phyloP scores from a whole-genome alignment of 2,329 filamentous ascomycete species.

The Aspergillus vadensis region DNA sequence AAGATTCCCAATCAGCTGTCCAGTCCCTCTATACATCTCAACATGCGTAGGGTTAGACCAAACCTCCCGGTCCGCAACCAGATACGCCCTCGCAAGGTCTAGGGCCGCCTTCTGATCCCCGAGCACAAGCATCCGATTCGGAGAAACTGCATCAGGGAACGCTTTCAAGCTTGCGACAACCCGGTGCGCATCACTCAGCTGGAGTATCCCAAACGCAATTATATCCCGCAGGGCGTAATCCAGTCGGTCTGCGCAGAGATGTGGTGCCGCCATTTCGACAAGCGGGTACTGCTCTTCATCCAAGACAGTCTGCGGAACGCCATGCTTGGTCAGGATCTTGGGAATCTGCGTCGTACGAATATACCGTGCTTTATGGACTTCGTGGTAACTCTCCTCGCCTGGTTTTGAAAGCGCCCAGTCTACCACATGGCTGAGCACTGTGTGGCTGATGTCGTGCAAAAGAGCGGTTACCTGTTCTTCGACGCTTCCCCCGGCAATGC shows the following conservation, averaged over 20 bases:
- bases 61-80: conserved; percentile 38
- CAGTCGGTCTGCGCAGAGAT: conserved; percentile 45
- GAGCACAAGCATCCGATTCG: conserved; percentile 36
- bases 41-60: conserved; percentile 44
- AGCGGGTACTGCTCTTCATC: conserved; percentile 43
- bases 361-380: conserved; percentile 44
- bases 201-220: conserved; percentile 36
- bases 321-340: conserved; percentile 35
- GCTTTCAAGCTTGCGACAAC: conserved; percentile 33
- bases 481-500: conserved; percentile 36
- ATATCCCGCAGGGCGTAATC: conserved; percentile 45
- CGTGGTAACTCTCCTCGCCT: conserved; percentile 43
- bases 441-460: conserved; percentile 46
- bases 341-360: conserved; percentile 38
- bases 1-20: conserved; percentile 35
- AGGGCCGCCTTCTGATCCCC: conserved; percentile 33
- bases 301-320: conserved; percentile 33
- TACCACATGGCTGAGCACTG: conserved; percentile 45
- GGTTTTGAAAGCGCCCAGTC: conserved; percentile 42
- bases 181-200: conserved; percentile 29
- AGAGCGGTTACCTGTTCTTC: conserved; percentile 44
- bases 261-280: conserved; percentile 42
- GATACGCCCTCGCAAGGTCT: conserved; percentile 36
- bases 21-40: conserved; percentile 38
- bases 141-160: conserved; percentile 28